A percentile compares a stretch with the other conserved stretches of the same genome.
Conservation (phyloP, 306 rosid genomes). For the Cotoneaster glaucophyllus region DNA sequence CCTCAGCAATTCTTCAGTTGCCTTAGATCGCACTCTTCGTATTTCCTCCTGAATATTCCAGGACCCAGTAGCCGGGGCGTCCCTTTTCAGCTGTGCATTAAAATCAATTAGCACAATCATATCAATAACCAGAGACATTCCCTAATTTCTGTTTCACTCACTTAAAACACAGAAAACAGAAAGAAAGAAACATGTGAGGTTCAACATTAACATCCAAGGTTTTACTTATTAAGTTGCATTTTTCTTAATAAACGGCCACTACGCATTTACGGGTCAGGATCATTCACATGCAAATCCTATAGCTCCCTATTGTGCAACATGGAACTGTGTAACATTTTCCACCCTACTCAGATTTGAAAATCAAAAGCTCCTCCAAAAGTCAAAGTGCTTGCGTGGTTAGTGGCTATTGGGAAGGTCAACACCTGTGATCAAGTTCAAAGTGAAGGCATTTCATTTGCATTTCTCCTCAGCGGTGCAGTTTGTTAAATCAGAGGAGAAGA, state of each 20-base stretch:
- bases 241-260: not conserved
- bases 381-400: too few species aligned
- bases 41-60: constrained; percentile 98
- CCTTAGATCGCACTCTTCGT: constrained; percentile 82
- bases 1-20: constrained; percentile 89
- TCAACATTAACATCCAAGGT: not conserved
- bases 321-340: too few species aligned
- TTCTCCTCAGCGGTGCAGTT: too few species aligned
- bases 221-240: not conserved
- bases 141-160: not conserved
- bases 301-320: too few species aligned
- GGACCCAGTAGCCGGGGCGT: constrained; percentile 57
- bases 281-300: too few species aligned
- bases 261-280: not conserved
- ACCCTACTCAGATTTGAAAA: too few species aligned
- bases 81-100: constrained; percentile 73
- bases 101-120: constrained; percentile 8
- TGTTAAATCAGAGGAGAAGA: too few species aligned
- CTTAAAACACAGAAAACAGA: not conserved
- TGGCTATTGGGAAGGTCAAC: too few species aligned
- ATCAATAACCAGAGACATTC: not conserved
- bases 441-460: too few species aligned
- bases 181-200: not conserved
- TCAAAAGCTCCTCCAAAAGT: too few species aligned
- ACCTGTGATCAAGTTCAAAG: too few species aligned